Conservation (phyloP, 2,329 filamentous ascomycete genomes). For the Raffaelea arxii region DNA sequence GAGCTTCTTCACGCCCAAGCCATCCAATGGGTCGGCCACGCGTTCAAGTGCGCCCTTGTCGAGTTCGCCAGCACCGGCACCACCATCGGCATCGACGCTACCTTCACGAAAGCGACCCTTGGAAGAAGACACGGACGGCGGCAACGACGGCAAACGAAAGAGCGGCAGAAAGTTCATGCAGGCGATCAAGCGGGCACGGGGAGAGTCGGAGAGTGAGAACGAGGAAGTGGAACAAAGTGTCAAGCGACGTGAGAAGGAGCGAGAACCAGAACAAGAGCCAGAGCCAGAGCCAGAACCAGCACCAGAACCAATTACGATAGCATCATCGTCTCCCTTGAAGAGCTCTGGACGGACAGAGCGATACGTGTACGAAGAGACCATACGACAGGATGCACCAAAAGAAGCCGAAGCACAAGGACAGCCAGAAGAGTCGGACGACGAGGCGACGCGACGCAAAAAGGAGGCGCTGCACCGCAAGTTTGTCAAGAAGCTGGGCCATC, state of each 20-base stretch:
- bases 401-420: slow-evolving; percentile 27
- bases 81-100: slow-evolving; percentile 15
- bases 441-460: slow-evolving; percentile 45
- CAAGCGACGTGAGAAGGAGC: slow-evolving; percentile 24
- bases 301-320: slow-evolving; percentile 16
- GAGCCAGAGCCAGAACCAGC: slow-evolving; percentile 14
- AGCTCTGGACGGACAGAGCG: slow-evolving; percentile 36
- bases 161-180: slow-evolving; percentile 19
- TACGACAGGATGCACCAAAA: slow-evolving; percentile 8
- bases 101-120: slow-evolving; percentile 40
- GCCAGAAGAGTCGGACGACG: slow-evolving; percentile 25
- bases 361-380: slow-evolving; percentile 34
- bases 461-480: slow-evolving; percentile 73
- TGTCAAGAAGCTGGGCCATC: slow-evolving; percentile 78
- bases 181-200: slow-evolving; percentile 30
- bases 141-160: slow-evolving; percentile 1
- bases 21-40: slow-evolving; percentile 14
- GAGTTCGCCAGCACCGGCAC: slow-evolving; percentile 12
- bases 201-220: not conserved
- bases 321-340: slow-evolving; percentile 14
- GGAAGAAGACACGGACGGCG: slow-evolving; percentile 34
- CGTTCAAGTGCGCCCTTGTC: slow-evolving; percentile 24
- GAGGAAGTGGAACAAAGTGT: slow-evolving; percentile 27
- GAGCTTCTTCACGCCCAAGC: slow-evolving; percentile 68
- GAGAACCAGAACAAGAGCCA: not conserved